Evolutionary conservation across 2,329 filamentous ascomycete genomes (phyloP).

Genomic region (Byssoonygena ceratinophila): DNA sequence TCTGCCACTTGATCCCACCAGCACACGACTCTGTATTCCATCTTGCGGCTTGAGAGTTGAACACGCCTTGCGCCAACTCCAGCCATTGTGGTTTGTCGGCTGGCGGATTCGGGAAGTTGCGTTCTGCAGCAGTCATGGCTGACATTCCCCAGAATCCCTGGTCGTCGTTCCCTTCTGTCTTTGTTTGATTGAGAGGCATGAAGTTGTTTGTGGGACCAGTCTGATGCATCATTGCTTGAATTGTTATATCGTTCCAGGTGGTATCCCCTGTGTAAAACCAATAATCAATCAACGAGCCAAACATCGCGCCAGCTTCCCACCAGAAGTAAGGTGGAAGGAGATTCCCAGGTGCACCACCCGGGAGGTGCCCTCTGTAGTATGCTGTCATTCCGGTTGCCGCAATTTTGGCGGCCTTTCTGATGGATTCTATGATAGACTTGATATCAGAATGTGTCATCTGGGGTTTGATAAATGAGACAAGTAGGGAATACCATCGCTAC

Average conservation of each 20-base stretch:
- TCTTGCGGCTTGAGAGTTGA: constrained; percentile 60
- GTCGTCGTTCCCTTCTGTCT: constrained; percentile 34
- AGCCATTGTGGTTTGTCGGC: constrained; percentile 55
- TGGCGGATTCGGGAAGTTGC: constrained; percentile 28
- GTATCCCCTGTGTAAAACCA: constrained; percentile 72
- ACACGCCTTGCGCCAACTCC: constrained; percentile 61
- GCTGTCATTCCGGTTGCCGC: constrained; percentile 27
- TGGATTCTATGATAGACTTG: constrained; percentile 21
- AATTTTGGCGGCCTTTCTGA: constrained; percentile 25
- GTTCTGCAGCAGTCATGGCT: constrained; percentile 30
- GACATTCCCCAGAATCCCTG: constrained; percentile 32
- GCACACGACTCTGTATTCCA: constrained; percentile 57
- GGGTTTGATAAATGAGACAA: neutral
- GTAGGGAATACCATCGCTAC: constrained; percentile 13
- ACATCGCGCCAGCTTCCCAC: constrained; percentile 32
- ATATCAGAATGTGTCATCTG: neutral
- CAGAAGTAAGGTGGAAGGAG: constrained; percentile 30
- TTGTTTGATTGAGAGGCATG: constrained; percentile 48
- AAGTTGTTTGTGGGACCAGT: constrained; percentile 57
- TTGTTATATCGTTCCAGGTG: constrained; percentile 57
- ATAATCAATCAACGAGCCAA: constrained; percentile 59
- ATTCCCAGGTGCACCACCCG: constrained; percentile 25
- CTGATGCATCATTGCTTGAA: constrained; percentile 56
- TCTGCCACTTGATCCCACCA: constrained; percentile 73
- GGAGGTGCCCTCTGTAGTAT: constrained; percentile 28